phyloP scores from a whole-genome alignment of 345 rosid species.

The Bruguiera parviflora region DNA sequence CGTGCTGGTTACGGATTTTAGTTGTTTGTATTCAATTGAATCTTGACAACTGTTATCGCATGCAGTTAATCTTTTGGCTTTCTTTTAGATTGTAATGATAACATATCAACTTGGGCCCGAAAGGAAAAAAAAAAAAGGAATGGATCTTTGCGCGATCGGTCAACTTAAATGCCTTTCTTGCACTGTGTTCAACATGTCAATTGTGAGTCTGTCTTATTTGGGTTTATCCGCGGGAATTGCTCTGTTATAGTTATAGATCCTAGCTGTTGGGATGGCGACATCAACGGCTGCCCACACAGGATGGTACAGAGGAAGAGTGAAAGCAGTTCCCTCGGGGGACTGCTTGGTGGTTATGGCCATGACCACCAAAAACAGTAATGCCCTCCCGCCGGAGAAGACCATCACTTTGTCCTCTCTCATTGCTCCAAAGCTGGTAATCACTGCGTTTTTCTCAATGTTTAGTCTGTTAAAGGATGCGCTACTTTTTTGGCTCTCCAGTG shows the following conservation, averaged over 20 bases:
- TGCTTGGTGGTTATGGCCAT: slow-evolving; percentile 67
- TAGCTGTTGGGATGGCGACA: slow-evolving; percentile 27
- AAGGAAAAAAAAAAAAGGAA: not conserved
- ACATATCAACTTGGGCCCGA: not conserved
- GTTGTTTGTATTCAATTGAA: not conserved
- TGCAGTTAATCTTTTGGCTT: not conserved
- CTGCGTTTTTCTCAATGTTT: not conserved
- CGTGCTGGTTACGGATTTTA: not conserved
- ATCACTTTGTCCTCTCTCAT: slow-evolving; percentile 72
- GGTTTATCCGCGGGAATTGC: not conserved
- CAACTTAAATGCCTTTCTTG: not conserved
- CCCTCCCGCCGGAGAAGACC: slow-evolving; percentile 84
- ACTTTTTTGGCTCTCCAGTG: not conserved
- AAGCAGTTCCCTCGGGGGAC: slow-evolving; percentile 87
- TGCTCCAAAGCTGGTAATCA: slow-evolving; percentile 72
- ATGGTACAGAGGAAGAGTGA: slow-evolving; percentile 71
- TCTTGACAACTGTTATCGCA: not conserved
- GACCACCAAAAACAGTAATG: slow-evolving; percentile 46
- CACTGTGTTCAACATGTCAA: not conserved
- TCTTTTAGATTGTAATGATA: too few species aligned
- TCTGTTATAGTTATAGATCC: slow-evolving; percentile 15
- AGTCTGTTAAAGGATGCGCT: not conserved
- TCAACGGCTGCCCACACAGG: slow-evolving; percentile 28
- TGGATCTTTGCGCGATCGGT: not conserved
- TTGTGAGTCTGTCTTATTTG: not conserved